Percentiles rank a stretch among this genome's conserved stretches.
phyloP scores from a whole-genome alignment of 495 filamentous ascomycete genomes.

The Viridothelium virens region DNA sequence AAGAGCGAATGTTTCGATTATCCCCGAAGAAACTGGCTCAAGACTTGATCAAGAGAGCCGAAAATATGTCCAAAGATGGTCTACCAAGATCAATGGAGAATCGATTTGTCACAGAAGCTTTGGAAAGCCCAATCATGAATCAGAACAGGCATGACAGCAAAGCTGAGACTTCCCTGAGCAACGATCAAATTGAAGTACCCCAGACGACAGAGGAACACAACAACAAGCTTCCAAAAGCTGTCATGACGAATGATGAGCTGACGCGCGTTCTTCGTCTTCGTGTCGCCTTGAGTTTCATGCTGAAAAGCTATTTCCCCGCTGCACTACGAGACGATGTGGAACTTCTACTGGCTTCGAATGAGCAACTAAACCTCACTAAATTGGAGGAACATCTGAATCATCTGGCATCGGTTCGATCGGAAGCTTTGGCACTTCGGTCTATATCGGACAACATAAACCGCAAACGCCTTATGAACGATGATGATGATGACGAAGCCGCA shows the following conservation, averaged over 20 bases:
- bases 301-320: constrained; percentile 58
- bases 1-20: constrained; percentile 73
- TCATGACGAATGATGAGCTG: constrained; percentile 38
- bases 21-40: constrained; percentile 59
- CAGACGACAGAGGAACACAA: constrained; percentile 28
- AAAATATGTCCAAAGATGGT: constrained; percentile 53
- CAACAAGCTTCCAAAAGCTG: constrained; percentile 27
- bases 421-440: constrained; percentile 59
- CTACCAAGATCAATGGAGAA: constrained; percentile 81
- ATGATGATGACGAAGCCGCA: constrained; percentile 49
- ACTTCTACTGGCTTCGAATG: constrained; percentile 37
- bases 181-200: not conserved
- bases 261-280: constrained; percentile 61
- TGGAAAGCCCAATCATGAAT: constrained; percentile 62
- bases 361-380: constrained; percentile 53
- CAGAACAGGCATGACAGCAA: constrained; percentile 25
- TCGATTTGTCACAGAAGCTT: constrained; percentile 63
- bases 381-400: constrained; percentile 59
- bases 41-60: constrained; percentile 63
- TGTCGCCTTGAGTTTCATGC: constrained; percentile 68
- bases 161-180: constrained; percentile 5
- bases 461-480: constrained; percentile 60
- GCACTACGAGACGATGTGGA: constrained; percentile 45
- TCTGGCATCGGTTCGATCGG: constrained; percentile 55
- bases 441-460: constrained; percentile 60